A percentile compares a stretch with the other conserved stretches of the same genome.
These are phyloP conservation scores for Tetrahymena borealis DNA, from an alignment of 73 alveolate species.

Conservation along the genomic window DNA sequence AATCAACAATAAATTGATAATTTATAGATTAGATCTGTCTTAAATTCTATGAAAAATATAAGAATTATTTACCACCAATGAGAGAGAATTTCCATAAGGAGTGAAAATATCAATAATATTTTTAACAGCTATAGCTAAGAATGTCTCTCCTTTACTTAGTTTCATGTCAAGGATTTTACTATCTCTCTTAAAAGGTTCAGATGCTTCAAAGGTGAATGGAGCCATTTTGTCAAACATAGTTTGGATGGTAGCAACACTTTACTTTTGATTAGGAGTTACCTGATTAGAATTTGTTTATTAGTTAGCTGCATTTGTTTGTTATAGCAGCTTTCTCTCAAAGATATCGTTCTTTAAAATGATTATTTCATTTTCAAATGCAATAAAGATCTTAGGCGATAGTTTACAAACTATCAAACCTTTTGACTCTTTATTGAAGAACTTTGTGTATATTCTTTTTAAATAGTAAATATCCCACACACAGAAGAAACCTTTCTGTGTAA, in stretches of 20 bases:
- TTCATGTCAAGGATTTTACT: slow-evolving; percentile 26
- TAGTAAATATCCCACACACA: slow-evolving; percentile 68
- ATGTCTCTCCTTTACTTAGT: slow-evolving; percentile 25
- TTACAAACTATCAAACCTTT: slow-evolving; percentile 58
- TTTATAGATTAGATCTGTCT: slow-evolving; percentile 56
- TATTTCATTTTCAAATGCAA: slow-evolving; percentile 65
- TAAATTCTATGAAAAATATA: slow-evolving; percentile 47
- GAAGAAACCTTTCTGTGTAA: slow-evolving; percentile 66
- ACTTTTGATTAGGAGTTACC: not conserved
- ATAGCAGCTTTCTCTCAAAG: not conserved
- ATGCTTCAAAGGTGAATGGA: not conserved
- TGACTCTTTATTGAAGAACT: slow-evolving; percentile 53
- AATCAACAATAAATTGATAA: too few species aligned
- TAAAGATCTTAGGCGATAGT: slow-evolving; percentile 55
- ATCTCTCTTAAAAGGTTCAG: not conserved
- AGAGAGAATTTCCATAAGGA: too few species aligned
- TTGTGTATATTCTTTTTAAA: slow-evolving; percentile 48
- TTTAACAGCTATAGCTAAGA: slow-evolving; percentile 24
- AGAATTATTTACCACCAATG: slow-evolving; percentile 40
- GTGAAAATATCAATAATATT: slow-evolving; percentile 30
- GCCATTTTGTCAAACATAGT: not conserved
- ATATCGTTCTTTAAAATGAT: slow-evolving; percentile 43
- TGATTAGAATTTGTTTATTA: not conserved
- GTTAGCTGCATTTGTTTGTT: not conserved
- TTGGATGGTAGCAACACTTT: not conserved